Evolutionary conservation across 2,329 filamentous ascomycete genomes (phyloP).

Genomic region (Penicillium frequentans): DNA sequence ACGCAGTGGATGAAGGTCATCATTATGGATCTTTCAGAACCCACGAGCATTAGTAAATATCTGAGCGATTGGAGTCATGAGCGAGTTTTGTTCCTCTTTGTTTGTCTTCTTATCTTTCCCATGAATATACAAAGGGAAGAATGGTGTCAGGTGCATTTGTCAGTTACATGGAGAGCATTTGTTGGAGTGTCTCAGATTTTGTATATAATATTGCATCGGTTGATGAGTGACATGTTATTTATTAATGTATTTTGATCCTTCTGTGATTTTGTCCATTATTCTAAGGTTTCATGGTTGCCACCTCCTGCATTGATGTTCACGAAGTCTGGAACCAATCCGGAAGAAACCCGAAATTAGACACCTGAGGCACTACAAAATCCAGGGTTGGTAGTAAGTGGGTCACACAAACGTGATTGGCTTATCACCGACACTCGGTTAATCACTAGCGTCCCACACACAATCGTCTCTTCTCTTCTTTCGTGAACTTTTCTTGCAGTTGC

Average conservation of each 20-base stretch:
- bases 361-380: not conserved
- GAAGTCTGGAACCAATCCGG: not conserved
- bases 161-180: not conserved
- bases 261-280: not conserved
- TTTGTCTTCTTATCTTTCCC: not conserved
- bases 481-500: slow-evolving; percentile 36
- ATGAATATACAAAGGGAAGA: not conserved
- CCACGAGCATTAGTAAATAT: not conserved
- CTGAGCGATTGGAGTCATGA: not conserved
- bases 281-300: not conserved
- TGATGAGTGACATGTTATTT: not conserved
- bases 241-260: not conserved
- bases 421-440: slow-evolving; percentile 38
- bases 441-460: slow-evolving; percentile 47
- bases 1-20: not conserved
- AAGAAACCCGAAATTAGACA: not conserved
- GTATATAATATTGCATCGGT: not conserved
- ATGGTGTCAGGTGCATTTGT: not conserved
- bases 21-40: no score
- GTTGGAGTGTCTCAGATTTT: not conserved
- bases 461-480: slow-evolving; percentile 31
- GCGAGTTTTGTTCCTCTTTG: not conserved
- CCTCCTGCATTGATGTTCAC: no score
- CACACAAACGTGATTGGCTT: slow-evolving; percentile 23
- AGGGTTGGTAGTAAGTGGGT: not conserved